Evolutionary conservation across 495 filamentous ascomycete genomes (phyloP), one percentile per base, ranked within the genome.

Genomic region (Hyaloscypha hepaticicola): DNA sequence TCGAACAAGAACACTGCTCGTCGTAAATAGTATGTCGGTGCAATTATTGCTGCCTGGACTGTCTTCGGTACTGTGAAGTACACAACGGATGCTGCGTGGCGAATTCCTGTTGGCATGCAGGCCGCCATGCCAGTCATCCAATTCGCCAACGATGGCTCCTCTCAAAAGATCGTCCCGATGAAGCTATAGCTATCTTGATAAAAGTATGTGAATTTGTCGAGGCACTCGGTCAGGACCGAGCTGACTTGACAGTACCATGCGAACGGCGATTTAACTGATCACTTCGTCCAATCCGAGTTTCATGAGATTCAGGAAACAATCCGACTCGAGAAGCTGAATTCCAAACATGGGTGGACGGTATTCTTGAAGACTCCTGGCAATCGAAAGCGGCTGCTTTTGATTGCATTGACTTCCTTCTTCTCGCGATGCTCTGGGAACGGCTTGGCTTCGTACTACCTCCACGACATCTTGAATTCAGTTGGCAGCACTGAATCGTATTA

Each of bases 121-220:
- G 34, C 58, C 4, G 22, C 28, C 21, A 26, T 33, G 22, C 28
- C 58, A 19, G 38, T 48, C n/a, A 25, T 61, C n/a, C 58, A 61
- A 21, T 21, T 51, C 25, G 12, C 28, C 26, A 90, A 21, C 83
- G 90, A 59, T 92, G 87, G 80, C 78, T 92, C 8, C 78, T 91
- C 21, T 83, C 83, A 45, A 83, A 86, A 61, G 87, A 85, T 48
- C 85, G 86, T 27, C 73, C 84, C 38, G 80, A 85, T 31, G 89
- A 92, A 60, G 90, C 87, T 26, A 19, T 58, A 16, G 33, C 28
- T 0, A 21, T 58, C 29, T 45, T 45, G 53, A 8, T 56, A 5
- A 56, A 56, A 31, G 53, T 56, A 27, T 9, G 53, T 33, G n/a
- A 28, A 53, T 0, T 26, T 1, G 9, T 6, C 26, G 7, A 19